Conservation (phyloP, 2,329 filamentous ascomycete species). For the Sporothrix brunneoviolacea region DNA sequence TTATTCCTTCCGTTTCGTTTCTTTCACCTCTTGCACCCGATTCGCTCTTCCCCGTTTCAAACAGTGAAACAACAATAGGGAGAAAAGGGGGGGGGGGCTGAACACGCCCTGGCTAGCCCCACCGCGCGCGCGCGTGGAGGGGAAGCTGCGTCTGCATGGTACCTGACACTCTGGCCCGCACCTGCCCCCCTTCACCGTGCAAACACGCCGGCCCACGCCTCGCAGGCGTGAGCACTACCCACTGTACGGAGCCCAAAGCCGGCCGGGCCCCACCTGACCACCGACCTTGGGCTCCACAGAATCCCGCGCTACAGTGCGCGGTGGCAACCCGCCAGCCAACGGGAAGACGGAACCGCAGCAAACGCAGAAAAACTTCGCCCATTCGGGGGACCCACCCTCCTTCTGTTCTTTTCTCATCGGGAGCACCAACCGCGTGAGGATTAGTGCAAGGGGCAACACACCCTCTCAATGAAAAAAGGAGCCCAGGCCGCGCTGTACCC, state of each 20-base stretch:
- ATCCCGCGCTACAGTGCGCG: too few species aligned
- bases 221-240: too few species aligned
- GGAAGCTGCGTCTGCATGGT: not conserved
- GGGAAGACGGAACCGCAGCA: too few species aligned
- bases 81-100: not conserved
- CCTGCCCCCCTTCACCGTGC: too few species aligned
- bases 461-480: not conserved
- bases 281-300: too few species aligned
- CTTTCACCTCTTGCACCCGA: not conserved
- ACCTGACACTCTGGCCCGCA: constrained; percentile 6
- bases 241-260: too few species aligned
- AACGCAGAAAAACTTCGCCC: too few species aligned
- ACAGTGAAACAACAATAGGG: not conserved
- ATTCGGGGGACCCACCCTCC: too few species aligned
- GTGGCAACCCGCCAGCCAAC: too few species aligned
- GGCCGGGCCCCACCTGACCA: too few species aligned
- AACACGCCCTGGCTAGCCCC: not conserved
- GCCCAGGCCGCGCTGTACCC: not conserved
- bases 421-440: constrained; percentile 4
- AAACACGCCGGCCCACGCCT: too few species aligned
- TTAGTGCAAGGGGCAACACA: constrained; percentile 14
- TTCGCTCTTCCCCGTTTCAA: constrained; percentile 6
- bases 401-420: constrained; percentile 3
- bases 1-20: not conserved
- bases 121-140: not conserved